Conservation (phyloP, 106 monocot species). For the Triglochin maritima region DNA sequence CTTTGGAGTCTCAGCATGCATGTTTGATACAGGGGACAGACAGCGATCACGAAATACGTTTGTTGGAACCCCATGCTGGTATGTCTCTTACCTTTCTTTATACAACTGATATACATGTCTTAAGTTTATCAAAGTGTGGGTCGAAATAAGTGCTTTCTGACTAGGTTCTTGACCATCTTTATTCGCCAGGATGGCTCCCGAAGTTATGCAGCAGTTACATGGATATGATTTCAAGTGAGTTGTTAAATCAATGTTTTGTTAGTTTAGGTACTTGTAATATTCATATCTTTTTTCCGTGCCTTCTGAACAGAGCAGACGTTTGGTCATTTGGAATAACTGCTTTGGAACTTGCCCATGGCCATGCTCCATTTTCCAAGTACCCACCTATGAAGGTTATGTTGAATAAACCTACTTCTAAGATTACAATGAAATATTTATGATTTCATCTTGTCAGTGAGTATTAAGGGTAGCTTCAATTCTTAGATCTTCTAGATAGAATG, state of each 20-base stretch:
- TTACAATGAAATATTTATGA: too few relatives aligned
- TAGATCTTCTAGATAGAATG: too few relatives aligned
- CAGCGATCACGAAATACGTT: constrained; percentile 87
- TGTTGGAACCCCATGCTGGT: constrained; percentile 99
- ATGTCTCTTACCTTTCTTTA: constrained; percentile 4
- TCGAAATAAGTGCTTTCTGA: background rate
- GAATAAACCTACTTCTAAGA: background rate
- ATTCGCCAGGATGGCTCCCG: constrained; percentile 86
- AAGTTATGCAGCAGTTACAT: constrained; percentile 96
- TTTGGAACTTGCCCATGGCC: constrained; percentile 92
- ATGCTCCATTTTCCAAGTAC: constrained; percentile 93
- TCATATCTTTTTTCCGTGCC: constrained; percentile 3
- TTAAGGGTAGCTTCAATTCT: too few relatives aligned
- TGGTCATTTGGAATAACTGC: constrained; percentile 97
- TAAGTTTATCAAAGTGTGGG: background rate
- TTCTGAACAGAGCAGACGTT: constrained; percentile 75
- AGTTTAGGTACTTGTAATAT: background rate
- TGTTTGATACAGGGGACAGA: constrained; percentile 94
- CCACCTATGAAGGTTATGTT: constrained; percentile 87
- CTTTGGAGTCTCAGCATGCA: constrained; percentile 92
- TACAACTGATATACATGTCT: background rate
- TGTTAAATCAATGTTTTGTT: background rate
- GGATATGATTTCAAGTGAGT: constrained; percentile 97
- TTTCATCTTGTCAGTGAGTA: too few relatives aligned
- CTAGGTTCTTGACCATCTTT: too few relatives aligned